A percentile compares a stretch with the other conserved stretches of the same genome.
phyloP scores from a whole-genome alignment of 208 protist genomes.

The Leishmania martiniquensis region DNA sequence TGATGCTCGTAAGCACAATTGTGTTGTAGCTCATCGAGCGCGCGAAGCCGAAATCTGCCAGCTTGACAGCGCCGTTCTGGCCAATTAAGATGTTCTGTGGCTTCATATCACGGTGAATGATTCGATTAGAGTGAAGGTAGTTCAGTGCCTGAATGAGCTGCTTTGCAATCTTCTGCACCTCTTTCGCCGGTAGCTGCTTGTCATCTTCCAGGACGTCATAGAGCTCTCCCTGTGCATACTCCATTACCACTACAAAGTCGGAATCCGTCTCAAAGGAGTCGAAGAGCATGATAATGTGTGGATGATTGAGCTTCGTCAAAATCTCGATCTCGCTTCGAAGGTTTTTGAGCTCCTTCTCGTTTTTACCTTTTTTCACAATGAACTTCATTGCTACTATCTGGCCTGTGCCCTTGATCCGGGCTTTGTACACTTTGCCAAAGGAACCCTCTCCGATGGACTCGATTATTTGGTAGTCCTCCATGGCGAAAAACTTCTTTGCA shows the following conservation, averaged over 20 bases:
- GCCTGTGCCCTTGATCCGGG: conserved; percentile 90
- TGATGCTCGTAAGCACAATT: conserved; percentile 96
- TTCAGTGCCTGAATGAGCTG: conserved; percentile 96
- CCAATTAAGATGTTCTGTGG: conserved; percentile 97
- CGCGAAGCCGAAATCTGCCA: conserved; percentile 99
- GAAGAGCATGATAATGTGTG: conserved; percentile 97
- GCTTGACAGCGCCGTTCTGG: conserved; percentile 94
- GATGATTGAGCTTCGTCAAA: conserved; percentile 94
- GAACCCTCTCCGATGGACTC: conserved; percentile 97
- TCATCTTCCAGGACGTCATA: conserved; percentile 97
- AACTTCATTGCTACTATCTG: conserved; percentile 99
- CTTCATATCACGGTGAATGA: conserved; percentile 98
- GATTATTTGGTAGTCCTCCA: conserved; percentile 95
- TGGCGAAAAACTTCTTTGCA: conserved; percentile 18
- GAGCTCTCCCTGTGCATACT: conserved; percentile 94
- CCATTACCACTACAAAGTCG: conserved; percentile 95
- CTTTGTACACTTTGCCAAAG: conserved; percentile 99
- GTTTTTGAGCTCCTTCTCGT: conserved; percentile 93
- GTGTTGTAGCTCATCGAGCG: conserved; percentile 96
- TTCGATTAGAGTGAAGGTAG: conserved; percentile 97
- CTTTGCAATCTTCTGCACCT: conserved; percentile 95
- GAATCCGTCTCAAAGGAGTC: conserved; percentile 96
- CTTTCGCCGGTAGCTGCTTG: conserved; percentile 87
- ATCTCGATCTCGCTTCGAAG: conserved; percentile 97
- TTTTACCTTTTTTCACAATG: conserved; percentile 96